Evolutionary conservation across 148 eudicot genomes (phyloP).

Genomic region (Nyssa sinensis): DNA sequence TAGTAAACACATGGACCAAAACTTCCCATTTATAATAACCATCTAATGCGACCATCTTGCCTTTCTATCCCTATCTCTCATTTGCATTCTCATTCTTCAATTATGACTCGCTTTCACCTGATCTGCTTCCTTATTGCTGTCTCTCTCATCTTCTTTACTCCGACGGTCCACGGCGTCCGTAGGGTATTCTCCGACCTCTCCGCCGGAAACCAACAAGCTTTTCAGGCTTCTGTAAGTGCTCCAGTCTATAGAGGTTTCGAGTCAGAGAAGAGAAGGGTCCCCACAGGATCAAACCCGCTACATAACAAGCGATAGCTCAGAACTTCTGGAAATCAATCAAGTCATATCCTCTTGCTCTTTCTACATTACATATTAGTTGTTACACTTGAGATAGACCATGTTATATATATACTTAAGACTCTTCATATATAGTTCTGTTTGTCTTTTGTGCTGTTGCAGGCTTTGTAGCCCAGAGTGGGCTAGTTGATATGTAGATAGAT

Average conservation of each 20-base stretch:
- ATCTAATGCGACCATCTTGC: not conserved
- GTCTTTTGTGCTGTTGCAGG: no score
- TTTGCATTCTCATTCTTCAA: not conserved
- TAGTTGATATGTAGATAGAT: not conserved
- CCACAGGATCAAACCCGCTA: constrained; percentile 44
- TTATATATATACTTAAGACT: no score
- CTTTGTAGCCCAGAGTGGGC: not conserved
- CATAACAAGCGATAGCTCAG: constrained; percentile 28
- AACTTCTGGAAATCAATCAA: not conserved
- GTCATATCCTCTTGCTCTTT: no score
- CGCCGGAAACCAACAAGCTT: constrained; percentile 1
- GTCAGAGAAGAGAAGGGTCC: constrained; percentile 34
- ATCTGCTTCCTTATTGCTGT: constrained; percentile 8
- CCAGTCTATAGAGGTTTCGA: not conserved
- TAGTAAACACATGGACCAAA: not conserved
- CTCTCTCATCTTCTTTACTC: constrained; percentile 10
- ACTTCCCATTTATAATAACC: constrained; percentile 4
- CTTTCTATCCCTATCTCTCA: not conserved
- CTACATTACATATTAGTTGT: no score
- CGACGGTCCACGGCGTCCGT: not conserved
- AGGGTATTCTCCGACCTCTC: not conserved
- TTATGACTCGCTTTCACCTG: constrained; percentile 20
- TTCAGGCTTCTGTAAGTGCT: not conserved
- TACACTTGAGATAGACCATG: not conserved
- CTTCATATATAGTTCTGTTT: no score